These are phyloP conservation scores for Isabelozyma rhagii DNA, from an alignment of 805 yeast species.

Conservation along the genomic window DNA sequence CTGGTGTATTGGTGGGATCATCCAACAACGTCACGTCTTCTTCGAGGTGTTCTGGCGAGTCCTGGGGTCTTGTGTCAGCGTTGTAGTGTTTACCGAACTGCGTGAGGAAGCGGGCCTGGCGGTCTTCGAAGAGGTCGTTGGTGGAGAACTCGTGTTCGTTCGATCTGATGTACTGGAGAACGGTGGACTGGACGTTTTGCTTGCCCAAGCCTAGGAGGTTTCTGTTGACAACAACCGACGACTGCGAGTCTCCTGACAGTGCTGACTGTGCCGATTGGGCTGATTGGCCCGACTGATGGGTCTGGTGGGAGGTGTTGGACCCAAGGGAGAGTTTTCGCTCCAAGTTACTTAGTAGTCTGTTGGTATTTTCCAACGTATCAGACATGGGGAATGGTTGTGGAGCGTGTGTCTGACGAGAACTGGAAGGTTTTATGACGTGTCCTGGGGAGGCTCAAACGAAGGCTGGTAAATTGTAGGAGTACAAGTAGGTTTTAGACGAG, in stretches of 20 bases:
- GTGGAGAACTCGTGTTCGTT: slow-evolving; percentile 25
- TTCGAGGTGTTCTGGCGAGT: slow-evolving; percentile 1
- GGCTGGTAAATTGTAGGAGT: too few species aligned
- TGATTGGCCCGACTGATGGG: slow-evolving; percentile 14
- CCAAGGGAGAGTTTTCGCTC: slow-evolving; percentile 33
- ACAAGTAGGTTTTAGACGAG: too few species aligned
- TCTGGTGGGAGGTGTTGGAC: slow-evolving; percentile 25
- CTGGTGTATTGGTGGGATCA: not conserved
- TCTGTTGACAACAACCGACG: slow-evolving; percentile 12
- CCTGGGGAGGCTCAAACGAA: too few species aligned
- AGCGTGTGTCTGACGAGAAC: not conserved
- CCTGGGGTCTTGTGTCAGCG: slow-evolving; percentile 6
- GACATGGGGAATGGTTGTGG: not conserved
- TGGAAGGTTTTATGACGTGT: too few species aligned
- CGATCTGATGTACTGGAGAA: slow-evolving; percentile 31
- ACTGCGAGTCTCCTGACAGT: slow-evolving; percentile 12
- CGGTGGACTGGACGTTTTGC: slow-evolving; percentile 28
- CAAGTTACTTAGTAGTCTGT: slow-evolving; percentile 24
- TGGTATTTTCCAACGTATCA: slow-evolving; percentile 22
- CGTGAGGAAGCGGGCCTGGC: slow-evolving; percentile 30
- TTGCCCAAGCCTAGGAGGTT: slow-evolving; percentile 18
- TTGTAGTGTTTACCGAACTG: slow-evolving; percentile 25
- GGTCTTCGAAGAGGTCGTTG: slow-evolving; percentile 34
- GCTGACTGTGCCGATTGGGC: slow-evolving; percentile 6
- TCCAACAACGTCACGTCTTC: slow-evolving; percentile 1